Evolutionary conservation across 139 green algal species (phyloP), one percentile per base, ranked within the genome.

Genomic region (Chlorella sp.): DNA sequence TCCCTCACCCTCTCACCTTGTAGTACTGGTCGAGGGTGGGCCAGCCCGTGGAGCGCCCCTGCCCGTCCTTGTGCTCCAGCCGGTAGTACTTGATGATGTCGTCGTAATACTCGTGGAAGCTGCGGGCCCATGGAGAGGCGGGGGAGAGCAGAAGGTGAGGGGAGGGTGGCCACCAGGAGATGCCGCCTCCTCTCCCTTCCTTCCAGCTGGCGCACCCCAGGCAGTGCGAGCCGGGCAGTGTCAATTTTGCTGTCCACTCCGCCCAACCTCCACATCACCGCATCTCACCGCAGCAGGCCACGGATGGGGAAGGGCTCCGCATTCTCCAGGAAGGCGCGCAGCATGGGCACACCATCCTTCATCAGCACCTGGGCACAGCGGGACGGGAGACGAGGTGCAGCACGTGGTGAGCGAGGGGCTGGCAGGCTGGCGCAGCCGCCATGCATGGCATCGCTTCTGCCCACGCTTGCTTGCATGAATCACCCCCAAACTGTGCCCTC

Each of bases 21-120:
- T 98, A 99, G 74, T 92, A 90, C 34, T 90, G 68, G 81, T 99
- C 95, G 73, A 99, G 75, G 13, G 60, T 80, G 12, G 76, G 69
- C 96, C 95, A 98, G 51, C 95, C 96, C 5, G 96, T 98, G 62
- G 82, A 90, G 13, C 94, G 89, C 3, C 93, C 95, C 73, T 89
- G 75, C 44, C 91, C 88, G 16, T 90, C 78, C 23, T 74, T 88
- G 23, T 84, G 32, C 68, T 91, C 47, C 60, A 92, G 63, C 32
- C 89, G 74, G 78, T 95, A 97, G 72, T 92, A 87, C 28, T 72
- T 83, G 68, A 92, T 88, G 55, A 98, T 93, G 75, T 98, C 93
- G 30, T 92, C 87, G 69, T 86, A 85, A 65, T 92, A 94, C 68
- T 93, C 88, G 34, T 86, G 83, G 65, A 94, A 91, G n/a, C 87